Evolutionary conservation across 176 grass and related monocot species (phyloP).

Genomic region (Themeda triandra): DNA sequence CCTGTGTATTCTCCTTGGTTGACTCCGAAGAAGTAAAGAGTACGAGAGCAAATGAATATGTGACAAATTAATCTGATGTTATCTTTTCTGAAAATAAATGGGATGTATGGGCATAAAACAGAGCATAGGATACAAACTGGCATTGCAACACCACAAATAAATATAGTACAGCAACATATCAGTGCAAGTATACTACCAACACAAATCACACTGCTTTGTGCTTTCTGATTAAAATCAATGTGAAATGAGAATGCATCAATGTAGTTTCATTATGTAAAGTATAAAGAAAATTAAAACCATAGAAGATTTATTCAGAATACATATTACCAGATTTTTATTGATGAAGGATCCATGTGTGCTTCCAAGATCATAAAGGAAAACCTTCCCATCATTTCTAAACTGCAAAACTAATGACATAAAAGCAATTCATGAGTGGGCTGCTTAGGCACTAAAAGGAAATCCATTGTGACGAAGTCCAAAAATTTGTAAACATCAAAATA

Average conservation of each 20-base stretch:
- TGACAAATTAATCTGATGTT: not conserved
- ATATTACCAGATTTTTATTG: slow-evolving; percentile 87
- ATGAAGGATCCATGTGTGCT: slow-evolving; percentile 92
- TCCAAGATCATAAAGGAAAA: slow-evolving; percentile 91
- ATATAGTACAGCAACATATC: not conserved
- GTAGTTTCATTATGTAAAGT: not conserved
- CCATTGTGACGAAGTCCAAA: not conserved
- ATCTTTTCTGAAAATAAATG: not conserved
- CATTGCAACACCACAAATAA: not conserved
- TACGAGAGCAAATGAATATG: not conserved
- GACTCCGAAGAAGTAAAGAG: not conserved
- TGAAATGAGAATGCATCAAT: not conserved
- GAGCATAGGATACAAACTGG: not conserved
- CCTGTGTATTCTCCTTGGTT: not conserved
- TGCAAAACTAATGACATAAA: slow-evolving; percentile 69
- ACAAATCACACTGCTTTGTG: not conserved
- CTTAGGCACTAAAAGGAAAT: slow-evolving; percentile 16
- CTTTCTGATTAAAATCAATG: not conserved
- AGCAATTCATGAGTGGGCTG: slow-evolving; percentile 1
- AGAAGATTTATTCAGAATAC: not conserved
- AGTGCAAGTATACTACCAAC: slow-evolving; percentile 7
- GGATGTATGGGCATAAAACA: not conserved
- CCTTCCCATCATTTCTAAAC: slow-evolving; percentile 73
- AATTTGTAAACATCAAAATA: not conserved
- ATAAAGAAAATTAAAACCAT: slow-evolving; percentile 5